Base-by-base conservation (phyloP, 179 eudicot genomes). In the Spergularia azorica region DNA sequence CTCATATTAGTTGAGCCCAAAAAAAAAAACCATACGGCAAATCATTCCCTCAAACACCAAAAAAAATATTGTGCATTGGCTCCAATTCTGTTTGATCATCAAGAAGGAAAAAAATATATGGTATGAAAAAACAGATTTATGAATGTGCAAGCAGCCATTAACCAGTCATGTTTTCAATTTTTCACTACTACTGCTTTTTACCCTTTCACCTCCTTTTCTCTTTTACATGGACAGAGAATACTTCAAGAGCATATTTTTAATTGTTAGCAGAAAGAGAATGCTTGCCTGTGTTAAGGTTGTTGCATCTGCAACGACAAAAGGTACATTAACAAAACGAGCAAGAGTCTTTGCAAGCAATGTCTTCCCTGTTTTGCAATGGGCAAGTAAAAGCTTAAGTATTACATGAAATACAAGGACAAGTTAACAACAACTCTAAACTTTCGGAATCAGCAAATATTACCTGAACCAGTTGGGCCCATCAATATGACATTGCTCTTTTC, bases 401-500 rank as follows among this genome's bases (percentile, higher is more conserved):
- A 26, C 32, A 26, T 26, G 32, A 26, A 26, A 26, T 26, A 26
- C 32, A 26, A 26, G 32, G 2, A 2, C 1, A 26, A 56, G 48
- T 36, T 54, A 70, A 16, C 15, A 3, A 6, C 32, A 9, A 46
- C 74, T 13, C 74, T 9, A 6, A 71, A 71, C 26, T 14, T 70
- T 26, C 26, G 46, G 69, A 26, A 61, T 57, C 15, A 51, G 10
- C 46, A 3, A 54, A 76, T 38, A 73, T 79, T 84, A 91, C 98
- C 98, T 86, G 98, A 95, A 67, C 98, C 98, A 50, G 98, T 95
- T 76, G 98, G 98, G 54, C 97, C 98, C 95, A 95, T 93, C 76
- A 95, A 76, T 73, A 95, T 91, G 78, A 95, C 87, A 79, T 95
- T 95, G 85, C 98, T 93, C 78, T 95, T 95, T 80, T 95, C 98